Conservation (phyloP, 2,329 filamentous ascomycete species). For the Ophiosphaerella korrae region DNA sequence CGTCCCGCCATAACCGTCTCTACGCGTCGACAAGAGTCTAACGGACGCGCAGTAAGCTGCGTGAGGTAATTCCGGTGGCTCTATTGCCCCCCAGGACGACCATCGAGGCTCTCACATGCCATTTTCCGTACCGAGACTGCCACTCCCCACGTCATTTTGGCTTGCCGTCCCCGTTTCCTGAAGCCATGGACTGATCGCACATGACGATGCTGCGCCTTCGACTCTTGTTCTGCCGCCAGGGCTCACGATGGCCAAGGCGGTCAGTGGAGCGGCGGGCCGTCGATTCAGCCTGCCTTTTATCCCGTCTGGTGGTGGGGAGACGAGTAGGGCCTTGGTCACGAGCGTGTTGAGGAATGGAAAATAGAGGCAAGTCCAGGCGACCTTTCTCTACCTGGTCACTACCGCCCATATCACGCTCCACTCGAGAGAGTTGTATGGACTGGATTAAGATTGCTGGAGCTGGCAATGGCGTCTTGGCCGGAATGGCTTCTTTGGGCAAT, state of each 20-base stretch:
- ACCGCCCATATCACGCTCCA: conserved; percentile 1
- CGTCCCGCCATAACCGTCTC: conserved; percentile 45
- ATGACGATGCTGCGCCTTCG: conserved; percentile 28
- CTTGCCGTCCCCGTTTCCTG: conserved; percentile 18
- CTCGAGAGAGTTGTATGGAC: conserved; percentile 5
- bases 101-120: conserved; percentile 19
- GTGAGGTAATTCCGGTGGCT: conserved; percentile 23
- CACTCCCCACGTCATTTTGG: conserved; percentile 20
- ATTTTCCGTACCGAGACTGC: conserved; percentile 29
- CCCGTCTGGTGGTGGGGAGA: conserved; percentile 17
- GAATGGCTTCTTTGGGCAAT: conserved; percentile 20
- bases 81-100: conserved; percentile 20
- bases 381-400: background rate
- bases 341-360: background rate
- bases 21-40: conserved; percentile 34
- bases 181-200: conserved; percentile 21
- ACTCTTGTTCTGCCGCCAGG: conserved; percentile 37
- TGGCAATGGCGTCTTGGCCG: conserved; percentile 14
- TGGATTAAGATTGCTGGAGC: conserved; percentile 10
- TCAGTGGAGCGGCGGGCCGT: conserved; percentile 45
- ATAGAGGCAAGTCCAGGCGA: conserved; percentile 13
- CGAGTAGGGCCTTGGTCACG: conserved; percentile 10
- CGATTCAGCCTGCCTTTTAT: conserved; percentile 41
- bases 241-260: conserved; percentile 35
- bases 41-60: conserved; percentile 32